Base-by-base conservation (phyloP, 352 stramenopile genomes). In the Phytophthora ramorum region DNA sequence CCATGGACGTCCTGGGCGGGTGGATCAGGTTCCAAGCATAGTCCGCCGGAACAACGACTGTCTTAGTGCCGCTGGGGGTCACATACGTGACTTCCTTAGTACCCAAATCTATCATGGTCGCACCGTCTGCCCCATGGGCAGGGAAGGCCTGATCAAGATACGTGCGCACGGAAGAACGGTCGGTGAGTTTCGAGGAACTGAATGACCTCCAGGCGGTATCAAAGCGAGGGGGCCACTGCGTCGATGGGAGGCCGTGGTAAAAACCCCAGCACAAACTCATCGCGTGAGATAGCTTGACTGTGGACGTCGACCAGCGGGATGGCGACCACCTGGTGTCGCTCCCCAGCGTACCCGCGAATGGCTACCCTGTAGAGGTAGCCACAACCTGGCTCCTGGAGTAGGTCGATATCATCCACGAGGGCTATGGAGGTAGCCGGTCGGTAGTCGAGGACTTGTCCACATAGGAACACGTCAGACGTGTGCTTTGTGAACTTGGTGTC, bases 381-480 rank as follows among this genome's bases (percentile, higher is more conserved):
- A 0, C 45, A 57, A 9, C 24, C 37, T 17, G 57, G 46, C 13
- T 64, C 46, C 22, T 45, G 46, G 10, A 64, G 2, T 3, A 63
- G 16, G 22, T 63, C 35, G n/a, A 34, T 44, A 17, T 51, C 46
- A 10, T 58, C 57, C 22, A 64, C 57, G 5, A 64, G 37, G 0
- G 46, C 14, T 1, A 64, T 17, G 1, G 35, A 34, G 4, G 46
- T 32, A 17, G 37, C 37, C 1, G 10, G 47, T 12, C 4, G 6
- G 38, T 64, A 64, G 0, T 16, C 13, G 7, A 64, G 35, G 7
- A 58, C 57, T 45, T 64, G 57, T 10, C 26, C 37, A 17, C 56
- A 51, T 4, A 64, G 45, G 7, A 51, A 51, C 7, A 51, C 56
- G 7, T 63, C 56, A 26, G 57, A 64, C 5, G 46, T 64, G 45